Conservation (phyloP, 441 rosid genomes). For the Arabidopsis lyrata region DNA sequence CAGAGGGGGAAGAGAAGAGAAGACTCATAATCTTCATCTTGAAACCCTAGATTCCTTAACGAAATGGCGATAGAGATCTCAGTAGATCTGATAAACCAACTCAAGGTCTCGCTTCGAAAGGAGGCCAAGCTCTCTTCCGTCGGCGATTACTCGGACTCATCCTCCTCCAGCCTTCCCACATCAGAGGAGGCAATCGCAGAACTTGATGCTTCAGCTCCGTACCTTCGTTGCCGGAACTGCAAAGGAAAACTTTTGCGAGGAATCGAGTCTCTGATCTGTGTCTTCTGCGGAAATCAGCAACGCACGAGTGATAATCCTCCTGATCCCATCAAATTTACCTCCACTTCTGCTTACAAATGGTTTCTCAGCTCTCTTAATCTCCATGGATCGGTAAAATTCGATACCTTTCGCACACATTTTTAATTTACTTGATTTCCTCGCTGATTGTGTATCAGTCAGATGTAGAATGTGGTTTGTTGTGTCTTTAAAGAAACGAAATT, state of each 20-base stretch:
- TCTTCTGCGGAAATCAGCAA: conserved; percentile 76
- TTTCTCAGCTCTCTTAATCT: conserved; percentile 70
- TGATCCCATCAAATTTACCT: conserved; percentile 69
- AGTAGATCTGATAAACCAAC: conserved; percentile 57
- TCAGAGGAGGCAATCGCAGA: conserved; percentile 56
- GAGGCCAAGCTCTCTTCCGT: conserved; percentile 61
- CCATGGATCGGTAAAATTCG: conserved; percentile 74
- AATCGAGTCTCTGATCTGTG: conserved; percentile 64
- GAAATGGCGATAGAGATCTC: conserved; percentile 71
- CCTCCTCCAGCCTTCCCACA: conserved; percentile 52
- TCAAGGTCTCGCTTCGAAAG: conserved; percentile 69
- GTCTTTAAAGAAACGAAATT: neutral
- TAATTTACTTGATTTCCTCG: conserved; percentile 8
- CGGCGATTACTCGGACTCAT: conserved; percentile 42
- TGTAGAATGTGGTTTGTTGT: conserved; percentile 20
- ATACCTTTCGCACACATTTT: neutral
- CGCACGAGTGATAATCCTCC: conserved; percentile 55
- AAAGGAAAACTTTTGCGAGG: conserved; percentile 72
- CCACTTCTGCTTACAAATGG: conserved; percentile 70
- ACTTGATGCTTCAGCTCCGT: conserved; percentile 65
- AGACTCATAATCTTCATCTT: conserved; percentile 5
- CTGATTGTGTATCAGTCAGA: conserved; percentile 12
- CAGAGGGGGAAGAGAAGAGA: neutral
- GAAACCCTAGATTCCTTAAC: conserved; percentile 13
- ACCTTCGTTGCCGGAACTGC: conserved; percentile 76